phyloP scores from a whole-genome alignment of 805 yeast species.

The Wickerhamiella allomyrinae region DNA sequence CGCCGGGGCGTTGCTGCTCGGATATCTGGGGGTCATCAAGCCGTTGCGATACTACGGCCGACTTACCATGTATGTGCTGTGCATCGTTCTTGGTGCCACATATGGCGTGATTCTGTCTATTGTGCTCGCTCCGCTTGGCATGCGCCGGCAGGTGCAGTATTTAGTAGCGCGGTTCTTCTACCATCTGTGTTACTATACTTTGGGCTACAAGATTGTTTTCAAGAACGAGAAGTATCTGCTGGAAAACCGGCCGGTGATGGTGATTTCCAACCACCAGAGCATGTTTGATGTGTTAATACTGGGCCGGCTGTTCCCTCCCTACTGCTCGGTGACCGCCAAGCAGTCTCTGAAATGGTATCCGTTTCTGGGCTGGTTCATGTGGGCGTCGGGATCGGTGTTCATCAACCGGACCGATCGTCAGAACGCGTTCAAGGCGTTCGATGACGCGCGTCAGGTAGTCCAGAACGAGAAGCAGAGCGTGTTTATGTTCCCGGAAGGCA shows the following conservation, averaged over 20 bases:
- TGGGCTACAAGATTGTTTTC: conserved; percentile 60
- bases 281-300: conserved; percentile 70
- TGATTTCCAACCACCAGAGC: conserved; percentile 82
- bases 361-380: conserved; percentile 94
- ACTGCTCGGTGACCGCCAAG: conserved; percentile 87
- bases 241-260: conserved; percentile 51
- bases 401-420: conserved; percentile 68
- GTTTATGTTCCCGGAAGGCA: conserved; percentile 94
- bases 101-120: conserved; percentile 41
- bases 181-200: conserved; percentile 37
- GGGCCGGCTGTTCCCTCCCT: conserved; percentile 74
- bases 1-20: conserved; percentile 16
- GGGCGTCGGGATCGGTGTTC: conserved; percentile 78
- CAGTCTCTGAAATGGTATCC: conserved; percentile 73
- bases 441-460: conserved; percentile 49
- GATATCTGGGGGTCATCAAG: conserved; percentile 23
- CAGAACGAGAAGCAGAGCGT: conserved; percentile 54
- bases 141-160: conserved; percentile 73
- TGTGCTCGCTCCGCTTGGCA: conserved; percentile 50
- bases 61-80: conserved; percentile 19
- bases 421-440: conserved; percentile 62
- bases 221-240: conserved; percentile 42
- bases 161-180: conserved; percentile 77
- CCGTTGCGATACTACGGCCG: conserved; percentile 25
- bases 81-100: conserved; percentile 21